phyloP scores from a whole-genome alignment of 352 stramenopile species.

The Salisapilia sapeloensis region DNA sequence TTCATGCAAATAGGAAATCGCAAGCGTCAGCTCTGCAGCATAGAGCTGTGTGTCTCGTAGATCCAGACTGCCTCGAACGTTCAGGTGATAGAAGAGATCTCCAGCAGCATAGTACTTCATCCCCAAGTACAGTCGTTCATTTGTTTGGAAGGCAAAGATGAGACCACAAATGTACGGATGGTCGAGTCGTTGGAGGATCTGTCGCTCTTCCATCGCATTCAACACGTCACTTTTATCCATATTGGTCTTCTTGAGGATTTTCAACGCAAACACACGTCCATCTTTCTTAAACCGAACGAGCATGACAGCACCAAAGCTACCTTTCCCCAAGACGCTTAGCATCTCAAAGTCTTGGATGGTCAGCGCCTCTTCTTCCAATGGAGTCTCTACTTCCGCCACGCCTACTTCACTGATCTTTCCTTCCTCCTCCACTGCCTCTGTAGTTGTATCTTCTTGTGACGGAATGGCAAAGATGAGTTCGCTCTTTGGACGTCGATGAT shows the following conservation, averaged over 20 bases:
- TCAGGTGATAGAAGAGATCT: slow-evolving; percentile 81
- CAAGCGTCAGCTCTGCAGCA: slow-evolving; percentile 68
- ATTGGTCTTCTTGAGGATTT: slow-evolving; percentile 83
- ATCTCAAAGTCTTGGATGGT: slow-evolving; percentile 86
- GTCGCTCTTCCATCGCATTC: slow-evolving; percentile 79
- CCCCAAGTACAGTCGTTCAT: slow-evolving; percentile 74
- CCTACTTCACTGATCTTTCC: too few species aligned
- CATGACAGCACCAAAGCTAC: slow-evolving; percentile 80
- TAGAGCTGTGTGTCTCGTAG: slow-evolving; percentile 59
- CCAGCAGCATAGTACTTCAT: slow-evolving; percentile 84
- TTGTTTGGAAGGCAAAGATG: slow-evolving; percentile 81
- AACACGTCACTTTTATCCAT: slow-evolving; percentile 74
- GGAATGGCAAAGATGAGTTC: slow-evolving; percentile 58
- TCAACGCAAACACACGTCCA: slow-evolving; percentile 73
- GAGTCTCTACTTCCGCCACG: too few species aligned
- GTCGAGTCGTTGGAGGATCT: slow-evolving; percentile 79
- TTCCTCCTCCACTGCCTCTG: slow-evolving; percentile 4
- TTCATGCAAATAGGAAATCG: slow-evolving; percentile 80
- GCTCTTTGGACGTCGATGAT: slow-evolving; percentile 31
- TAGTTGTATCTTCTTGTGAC: slow-evolving; percentile 13
- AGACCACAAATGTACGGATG: slow-evolving; percentile 80
- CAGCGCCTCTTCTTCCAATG: slow-evolving; percentile 34
- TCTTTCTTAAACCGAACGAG: slow-evolving; percentile 82
- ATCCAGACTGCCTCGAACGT: slow-evolving; percentile 53
- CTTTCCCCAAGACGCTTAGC: slow-evolving; percentile 74